Percentiles rank a stretch among this genome's conserved stretches.
These are phyloP conservation scores for Fraxinus nigra DNA, from an alignment of 305 asterid genomes.

Conservation along the genomic window DNA sequence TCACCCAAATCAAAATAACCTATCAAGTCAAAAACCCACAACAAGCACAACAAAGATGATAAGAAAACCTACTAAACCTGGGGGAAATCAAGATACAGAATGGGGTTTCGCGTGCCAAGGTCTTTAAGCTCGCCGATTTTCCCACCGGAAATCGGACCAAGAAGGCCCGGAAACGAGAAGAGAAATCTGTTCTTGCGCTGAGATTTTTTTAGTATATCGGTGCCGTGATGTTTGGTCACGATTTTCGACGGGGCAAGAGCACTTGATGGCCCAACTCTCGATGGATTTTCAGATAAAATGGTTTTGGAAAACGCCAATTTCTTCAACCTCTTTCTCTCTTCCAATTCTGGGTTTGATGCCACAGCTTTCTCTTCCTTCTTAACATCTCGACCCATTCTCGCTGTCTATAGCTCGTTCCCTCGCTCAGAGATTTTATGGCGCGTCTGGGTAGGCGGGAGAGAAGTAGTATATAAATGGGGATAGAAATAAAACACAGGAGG, in stretches of 20 bases:
- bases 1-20: neutral
- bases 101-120: slow-evolving; percentile 83
- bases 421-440: neutral
- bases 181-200: slow-evolving; percentile 64
- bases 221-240: slow-evolving; percentile 75
- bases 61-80: slow-evolving; percentile 42
- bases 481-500: neutral
- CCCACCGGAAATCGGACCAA: slow-evolving; percentile 75
- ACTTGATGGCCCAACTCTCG: slow-evolving; percentile 33
- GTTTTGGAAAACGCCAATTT: slow-evolving; percentile 45
- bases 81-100: slow-evolving; percentile 81
- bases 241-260: slow-evolving; percentile 63
- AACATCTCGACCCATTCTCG: slow-evolving; percentile 52
- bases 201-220: slow-evolving; percentile 65
- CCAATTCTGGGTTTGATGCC: slow-evolving; percentile 46
- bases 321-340: slow-evolving; percentile 59
- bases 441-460: slow-evolving; percentile 4
- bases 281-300: slow-evolving; percentile 45
- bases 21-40: neutral
- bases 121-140: slow-evolving; percentile 80
- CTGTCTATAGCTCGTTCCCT: neutral
- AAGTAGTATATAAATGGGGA: neutral
- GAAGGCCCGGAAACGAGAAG: slow-evolving; percentile 78
- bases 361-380: slow-evolving; percentile 39
- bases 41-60: neutral